Percentiles rank a stretch among this genome's conserved stretches.
Conservation (phyloP, 108 stramenopile species). For the Asterionellopsis glacialis region DNA sequence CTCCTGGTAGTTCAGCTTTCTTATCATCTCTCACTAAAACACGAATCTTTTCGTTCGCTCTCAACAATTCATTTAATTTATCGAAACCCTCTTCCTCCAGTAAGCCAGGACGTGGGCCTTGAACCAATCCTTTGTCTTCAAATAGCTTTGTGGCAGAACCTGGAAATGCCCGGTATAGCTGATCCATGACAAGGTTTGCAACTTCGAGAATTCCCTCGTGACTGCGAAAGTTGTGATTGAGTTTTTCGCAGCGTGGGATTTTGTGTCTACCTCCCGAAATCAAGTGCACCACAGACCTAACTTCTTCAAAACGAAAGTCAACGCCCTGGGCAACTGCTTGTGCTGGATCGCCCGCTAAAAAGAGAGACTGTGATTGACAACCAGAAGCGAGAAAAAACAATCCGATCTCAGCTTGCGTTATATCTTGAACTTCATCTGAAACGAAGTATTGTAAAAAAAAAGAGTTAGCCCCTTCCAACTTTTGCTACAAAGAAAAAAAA, state of each 20-base stretch:
- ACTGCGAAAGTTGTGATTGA: conserved; percentile 51
- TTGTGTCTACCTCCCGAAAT: conserved; percentile 25
- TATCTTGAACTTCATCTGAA: conserved; percentile 41
- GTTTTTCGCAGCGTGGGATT: conserved; percentile 36
- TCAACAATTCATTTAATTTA: conserved; percentile 14
- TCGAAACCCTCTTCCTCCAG: conserved; percentile 19
- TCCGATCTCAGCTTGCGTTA: conserved; percentile 43
- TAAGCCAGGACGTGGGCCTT: conserved; percentile 45
- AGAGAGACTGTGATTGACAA: conserved; percentile 33
- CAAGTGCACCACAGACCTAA: conserved; percentile 35
- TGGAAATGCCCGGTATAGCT: conserved; percentile 35
- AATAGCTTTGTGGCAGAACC: conserved; percentile 31
- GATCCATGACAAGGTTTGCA: conserved; percentile 34
- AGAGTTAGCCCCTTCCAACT: background rate
- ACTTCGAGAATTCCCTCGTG: conserved; percentile 48
- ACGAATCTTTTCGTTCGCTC: conserved; percentile 14
- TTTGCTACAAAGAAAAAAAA: background rate
- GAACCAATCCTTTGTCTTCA: conserved; percentile 41
- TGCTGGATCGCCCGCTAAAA: conserved; percentile 58
- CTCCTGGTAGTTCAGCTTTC: conserved; percentile 4
- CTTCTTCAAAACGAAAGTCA: conserved; percentile 60
- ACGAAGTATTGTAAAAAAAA: background rate
- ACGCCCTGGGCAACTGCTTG: conserved; percentile 56
- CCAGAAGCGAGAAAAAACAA: conserved; percentile 36
- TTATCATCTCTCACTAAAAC: conserved; percentile 39